Evolutionary conservation across 805 yeast genomes (phyloP), one percentile per base, ranked within the genome.

Genomic region (Ogataea zsoltii): DNA sequence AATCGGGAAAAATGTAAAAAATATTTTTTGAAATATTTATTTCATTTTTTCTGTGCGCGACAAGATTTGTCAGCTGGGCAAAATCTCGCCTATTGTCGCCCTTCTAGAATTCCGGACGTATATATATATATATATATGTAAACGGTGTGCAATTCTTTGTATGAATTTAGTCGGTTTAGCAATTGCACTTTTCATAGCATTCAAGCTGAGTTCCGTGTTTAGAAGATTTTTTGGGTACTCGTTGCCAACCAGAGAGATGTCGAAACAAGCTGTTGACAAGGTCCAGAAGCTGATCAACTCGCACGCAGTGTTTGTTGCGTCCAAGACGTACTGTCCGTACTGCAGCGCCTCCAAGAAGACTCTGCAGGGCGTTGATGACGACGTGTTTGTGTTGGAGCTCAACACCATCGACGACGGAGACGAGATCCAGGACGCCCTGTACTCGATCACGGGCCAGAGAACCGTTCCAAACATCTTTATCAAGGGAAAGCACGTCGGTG

Each of bases 381-480:
- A 79, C 33, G 80, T 82, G n/a, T 74, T 71, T 49, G 63, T 79
- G 28, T 48, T 81, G 28, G 85, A 81, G 61, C 72, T 81, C 53
- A 83, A 81, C 55, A 56, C 56, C 29, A 44, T 54, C 16, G 76
- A 68, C n/a, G 91, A 89, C 49, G 97, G 97, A 46, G 69, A 71
- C 38, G 91, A 83, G 26, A 79, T 90, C 56, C 97, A 91, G 71
- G 83, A 72, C 40, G 95, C 95, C 54, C 75, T 92, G 49, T 66
- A 64, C 42, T 80, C 85, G 63, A 67, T 89, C 49, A 87, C 96
- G 32, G 94, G 96, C 49, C 98, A 92, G 75, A 78, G 82, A 56
- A 89, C 97, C 32, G 98, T 92, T 51, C 99, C 99, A 51, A 90
- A 86, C 66, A 78, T 92, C 57, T 92, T 85, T 72, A 89, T 92